phyloP scores from a whole-genome alignment of 331 rosid species.

The Prunus yedoensis region DNA sequence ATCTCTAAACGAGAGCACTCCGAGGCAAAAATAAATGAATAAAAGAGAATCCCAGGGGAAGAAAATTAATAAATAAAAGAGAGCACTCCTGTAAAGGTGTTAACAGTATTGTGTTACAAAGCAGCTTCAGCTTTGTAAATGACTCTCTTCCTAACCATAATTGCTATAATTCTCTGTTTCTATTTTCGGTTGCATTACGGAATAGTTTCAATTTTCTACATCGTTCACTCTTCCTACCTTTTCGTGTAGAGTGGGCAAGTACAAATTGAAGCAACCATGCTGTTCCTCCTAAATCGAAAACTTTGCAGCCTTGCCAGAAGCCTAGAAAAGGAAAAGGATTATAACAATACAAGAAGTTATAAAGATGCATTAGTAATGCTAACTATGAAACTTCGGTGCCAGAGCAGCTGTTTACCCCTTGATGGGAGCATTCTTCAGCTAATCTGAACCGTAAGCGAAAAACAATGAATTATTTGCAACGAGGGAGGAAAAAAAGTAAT shows the following conservation, averaged over 20 bases:
- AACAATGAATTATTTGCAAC: not conserved
- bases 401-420: not conserved
- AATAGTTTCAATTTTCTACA: not conserved
- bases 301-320: slow-evolving; percentile 29
- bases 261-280: not conserved
- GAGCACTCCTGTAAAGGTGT: not conserved
- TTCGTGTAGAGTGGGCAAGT: not conserved
- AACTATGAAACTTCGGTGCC: not conserved
- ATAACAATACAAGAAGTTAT: not conserved
- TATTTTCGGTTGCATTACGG: not conserved
- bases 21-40: too few species aligned
- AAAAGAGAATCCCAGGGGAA: too few species aligned
- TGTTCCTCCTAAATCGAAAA: slow-evolving; percentile 17
- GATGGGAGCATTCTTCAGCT: slow-evolving; percentile 1
- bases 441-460: not conserved
- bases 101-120: not conserved
- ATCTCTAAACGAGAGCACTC: too few species aligned
- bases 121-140: not conserved
- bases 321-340: slow-evolving; percentile 19
- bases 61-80: too few species aligned
- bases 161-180: not conserved
- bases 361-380: not conserved
- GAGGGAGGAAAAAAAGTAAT: too few species aligned
- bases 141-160: not conserved
- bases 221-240: not conserved